These are phyloP conservation scores for Bipolaris zeicola DNA, from an alignment of 2,329 filamentous ascomycete species.

Conservation along the genomic window DNA sequence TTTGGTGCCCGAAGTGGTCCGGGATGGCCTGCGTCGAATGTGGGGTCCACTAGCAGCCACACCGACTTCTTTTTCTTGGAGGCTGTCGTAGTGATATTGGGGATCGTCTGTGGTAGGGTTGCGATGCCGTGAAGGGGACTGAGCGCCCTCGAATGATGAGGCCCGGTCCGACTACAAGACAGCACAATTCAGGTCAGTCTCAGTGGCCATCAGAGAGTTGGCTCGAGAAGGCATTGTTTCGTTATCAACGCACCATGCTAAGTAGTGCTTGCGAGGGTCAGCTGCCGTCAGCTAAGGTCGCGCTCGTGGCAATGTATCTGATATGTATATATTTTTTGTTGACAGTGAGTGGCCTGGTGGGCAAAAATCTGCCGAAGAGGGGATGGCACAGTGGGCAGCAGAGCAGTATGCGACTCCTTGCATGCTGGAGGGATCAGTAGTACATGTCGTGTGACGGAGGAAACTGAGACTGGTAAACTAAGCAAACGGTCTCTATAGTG, in stretches of 20 bases:
- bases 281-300: constrained; percentile 31
- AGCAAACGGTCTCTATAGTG: constrained; percentile 27
- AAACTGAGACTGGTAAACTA: constrained; percentile 37
- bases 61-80: constrained; percentile 15
- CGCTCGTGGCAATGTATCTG: constrained; percentile 44
- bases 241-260: constrained; percentile 49
- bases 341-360: constrained; percentile 28
- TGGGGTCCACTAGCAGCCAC: constrained; percentile 18
- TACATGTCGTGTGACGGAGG: constrained; percentile 41
- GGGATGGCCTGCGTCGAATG: constrained; percentile 35
- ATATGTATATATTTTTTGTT: constrained; percentile 28
- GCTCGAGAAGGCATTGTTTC: constrained; percentile 17
- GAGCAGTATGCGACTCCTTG: constrained; percentile 43
- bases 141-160: constrained; percentile 29
- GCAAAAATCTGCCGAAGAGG: constrained; percentile 26
- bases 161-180: constrained; percentile 39
- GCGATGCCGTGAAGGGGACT: constrained; percentile 26
- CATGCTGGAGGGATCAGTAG: constrained; percentile 44
- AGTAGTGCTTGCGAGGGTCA: constrained; percentile 32
- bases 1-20: constrained; percentile 28
- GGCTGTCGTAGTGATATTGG: constrained; percentile 22
- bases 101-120: constrained; percentile 22
- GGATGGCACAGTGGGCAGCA: constrained; percentile 28
- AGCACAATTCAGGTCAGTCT: constrained; percentile 30
- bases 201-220: constrained; percentile 14